These are phyloP conservation scores for Blastomyces emzantsi DNA, from an alignment of 2,329 filamentous ascomycete species.

Conservation along the genomic window DNA sequence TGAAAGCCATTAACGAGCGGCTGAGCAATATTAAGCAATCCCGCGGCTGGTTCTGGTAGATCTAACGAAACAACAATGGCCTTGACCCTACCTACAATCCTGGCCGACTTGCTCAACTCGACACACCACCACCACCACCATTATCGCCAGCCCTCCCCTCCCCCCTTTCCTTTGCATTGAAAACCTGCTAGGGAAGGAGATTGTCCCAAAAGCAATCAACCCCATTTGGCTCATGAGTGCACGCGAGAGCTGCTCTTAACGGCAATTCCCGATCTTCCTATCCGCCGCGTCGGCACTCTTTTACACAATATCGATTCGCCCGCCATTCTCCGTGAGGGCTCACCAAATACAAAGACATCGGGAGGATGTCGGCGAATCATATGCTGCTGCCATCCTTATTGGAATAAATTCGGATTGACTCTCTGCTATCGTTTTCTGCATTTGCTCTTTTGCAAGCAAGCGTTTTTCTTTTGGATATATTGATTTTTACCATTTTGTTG, in stretches of 20 bases:
- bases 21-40: constrained; percentile 9
- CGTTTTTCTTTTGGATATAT: too few relatives aligned
- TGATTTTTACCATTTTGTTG: too few relatives aligned
- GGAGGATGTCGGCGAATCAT: too few relatives aligned
- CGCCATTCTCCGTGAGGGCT: not conserved
- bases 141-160: too few relatives aligned
- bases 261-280: not conserved
- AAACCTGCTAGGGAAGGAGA: not conserved
- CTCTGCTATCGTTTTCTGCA: too few relatives aligned
- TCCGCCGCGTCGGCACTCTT: not conserved
- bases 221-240: not conserved
- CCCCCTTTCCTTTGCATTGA: not conserved
- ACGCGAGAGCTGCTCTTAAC: not conserved
- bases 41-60: not conserved
- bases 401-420: too few relatives aligned
- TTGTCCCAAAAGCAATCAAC: not conserved
- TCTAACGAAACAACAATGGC: not conserved
- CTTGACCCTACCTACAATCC: not conserved
- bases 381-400: too few relatives aligned
- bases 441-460: too few relatives aligned
- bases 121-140: not conserved
- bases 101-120: not conserved
- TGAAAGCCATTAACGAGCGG: constrained; percentile 13
- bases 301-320: not conserved
- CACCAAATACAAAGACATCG: too few relatives aligned